A percentile compares a stretch with the other conserved stretches of the same genome.
phyloP scores from a whole-genome alignment of 2,329 filamentous ascomycete genomes.

The Periconia macrospinosa region DNA sequence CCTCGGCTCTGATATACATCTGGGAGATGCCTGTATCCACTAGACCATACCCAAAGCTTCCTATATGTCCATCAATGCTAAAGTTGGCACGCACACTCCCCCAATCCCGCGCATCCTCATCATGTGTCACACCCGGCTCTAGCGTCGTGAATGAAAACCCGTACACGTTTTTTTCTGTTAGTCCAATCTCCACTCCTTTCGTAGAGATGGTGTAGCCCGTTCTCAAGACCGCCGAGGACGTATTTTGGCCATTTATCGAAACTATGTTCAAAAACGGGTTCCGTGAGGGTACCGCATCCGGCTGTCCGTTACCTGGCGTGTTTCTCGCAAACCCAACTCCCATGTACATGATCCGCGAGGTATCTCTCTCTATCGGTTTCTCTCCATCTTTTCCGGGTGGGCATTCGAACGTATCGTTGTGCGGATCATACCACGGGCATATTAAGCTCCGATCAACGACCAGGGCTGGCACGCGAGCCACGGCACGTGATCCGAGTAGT shows the following conservation, averaged over 20 bases:
- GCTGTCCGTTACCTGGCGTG: slow-evolving; percentile 28
- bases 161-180: slow-evolving; percentile 24
- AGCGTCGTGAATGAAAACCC: slow-evolving; percentile 27
- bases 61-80: slow-evolving; percentile 21
- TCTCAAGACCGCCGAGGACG: slow-evolving; percentile 12
- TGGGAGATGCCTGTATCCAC: slow-evolving; percentile 39
- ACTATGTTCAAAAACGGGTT: slow-evolving; percentile 42
- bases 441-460: slow-evolving; percentile 37
- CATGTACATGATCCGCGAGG: slow-evolving; percentile 39
- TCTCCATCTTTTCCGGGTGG: slow-evolving; percentile 30
- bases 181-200: slow-evolving; percentile 30
- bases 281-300: slow-evolving; percentile 27
- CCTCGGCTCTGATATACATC: slow-evolving; percentile 38
- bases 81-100: slow-evolving; percentile 38
- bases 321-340: slow-evolving; percentile 41
- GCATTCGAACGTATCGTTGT: slow-evolving; percentile 28
- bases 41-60: slow-evolving; percentile 29
- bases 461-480: slow-evolving; percentile 30
- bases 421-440: slow-evolving; percentile 38
- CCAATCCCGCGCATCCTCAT: slow-evolving; percentile 35
- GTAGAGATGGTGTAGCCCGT: slow-evolving; percentile 35
- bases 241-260: slow-evolving; percentile 22
- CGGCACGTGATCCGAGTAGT: slow-evolving; percentile 18
- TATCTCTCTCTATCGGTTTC: slow-evolving; percentile 24
- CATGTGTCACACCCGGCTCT: slow-evolving; percentile 29